Conservation (phyloP, 2,329 filamentous ascomycete species). For the Kalmusia sp. region DNA sequence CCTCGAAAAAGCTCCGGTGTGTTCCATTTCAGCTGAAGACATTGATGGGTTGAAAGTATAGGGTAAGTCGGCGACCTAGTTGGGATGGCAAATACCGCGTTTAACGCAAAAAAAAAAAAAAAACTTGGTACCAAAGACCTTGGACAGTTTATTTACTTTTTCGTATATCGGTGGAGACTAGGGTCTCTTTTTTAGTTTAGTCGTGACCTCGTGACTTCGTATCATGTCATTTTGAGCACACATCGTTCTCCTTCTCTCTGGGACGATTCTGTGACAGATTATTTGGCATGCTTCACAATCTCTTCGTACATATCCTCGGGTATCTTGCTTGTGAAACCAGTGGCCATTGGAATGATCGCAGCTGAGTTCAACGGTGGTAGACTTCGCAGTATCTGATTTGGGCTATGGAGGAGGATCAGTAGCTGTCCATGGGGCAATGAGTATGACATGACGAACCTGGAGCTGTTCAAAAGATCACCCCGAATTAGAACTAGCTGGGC, state of each 20-base stretch:
- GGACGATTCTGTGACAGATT: too few relatives aligned
- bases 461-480: slow-evolving; percentile 80
- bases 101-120: neutral
- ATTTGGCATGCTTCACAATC: slow-evolving; percentile 86
- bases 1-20: too few relatives aligned
- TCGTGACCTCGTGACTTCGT: slow-evolving; percentile 16
- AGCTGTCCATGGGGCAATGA: neutral
- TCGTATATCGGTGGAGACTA: neutral
- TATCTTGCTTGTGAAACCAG: slow-evolving; percentile 87
- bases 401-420: slow-evolving; percentile 62
- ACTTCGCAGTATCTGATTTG: slow-evolving; percentile 88
- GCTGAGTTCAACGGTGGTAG: slow-evolving; percentile 85
- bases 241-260: neutral
- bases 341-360: slow-evolving; percentile 82
- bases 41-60: too few relatives aligned
- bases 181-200: slow-evolving; percentile 3
- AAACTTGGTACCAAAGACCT: neutral
- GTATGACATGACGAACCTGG: slow-evolving; percentile 66
- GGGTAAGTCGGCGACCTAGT: too few relatives aligned
- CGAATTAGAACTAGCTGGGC: slow-evolving; percentile 91
- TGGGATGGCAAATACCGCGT: neutral
- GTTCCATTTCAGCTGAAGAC: too few relatives aligned
- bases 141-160: neutral
- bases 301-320: slow-evolving; percentile 90
- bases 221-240: neutral